These are phyloP conservation scores for Gossypium laxum DNA, from an alignment of 441 rosid species.

Conservation along the genomic window DNA sequence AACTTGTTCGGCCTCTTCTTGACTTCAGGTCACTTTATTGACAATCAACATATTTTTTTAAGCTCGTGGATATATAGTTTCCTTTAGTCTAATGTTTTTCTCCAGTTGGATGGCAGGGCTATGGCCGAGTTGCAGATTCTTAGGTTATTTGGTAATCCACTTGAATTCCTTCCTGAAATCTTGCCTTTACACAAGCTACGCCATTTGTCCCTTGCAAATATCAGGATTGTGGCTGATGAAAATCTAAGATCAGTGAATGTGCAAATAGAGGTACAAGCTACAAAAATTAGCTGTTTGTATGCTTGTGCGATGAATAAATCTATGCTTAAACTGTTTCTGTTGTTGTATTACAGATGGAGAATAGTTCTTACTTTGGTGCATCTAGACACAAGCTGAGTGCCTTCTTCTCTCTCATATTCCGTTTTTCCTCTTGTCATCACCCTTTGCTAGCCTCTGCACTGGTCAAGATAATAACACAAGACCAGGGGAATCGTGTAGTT, in stretches of 20 bases:
- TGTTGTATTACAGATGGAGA: conserved; percentile 60
- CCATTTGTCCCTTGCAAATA: conserved; percentile 82
- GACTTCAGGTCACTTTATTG: conserved; percentile 76
- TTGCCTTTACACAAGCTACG: conserved; percentile 77
- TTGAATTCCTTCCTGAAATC: conserved; percentile 95
- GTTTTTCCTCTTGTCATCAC: conserved; percentile 95
- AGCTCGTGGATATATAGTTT: conserved; percentile 12
- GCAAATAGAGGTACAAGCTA: conserved; percentile 65
- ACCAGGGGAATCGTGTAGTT: conserved; percentile 72
- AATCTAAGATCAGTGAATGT: conserved; percentile 78
- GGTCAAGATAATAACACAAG: conserved; percentile 93
- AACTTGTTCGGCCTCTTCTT: conserved; percentile 87
- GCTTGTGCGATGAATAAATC: conserved; percentile 9
- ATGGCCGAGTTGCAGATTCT: conserved; percentile 77
- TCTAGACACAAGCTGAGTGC: conserved; percentile 92
- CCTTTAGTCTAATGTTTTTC: conserved; percentile 29
- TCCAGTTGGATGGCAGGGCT: conserved; percentile 60
- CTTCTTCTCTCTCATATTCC: conserved; percentile 91
- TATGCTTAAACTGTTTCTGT: conserved; percentile 11
- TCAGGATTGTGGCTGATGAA: conserved; percentile 83
- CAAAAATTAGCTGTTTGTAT: conserved; percentile 8
- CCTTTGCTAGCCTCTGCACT: conserved; percentile 91
- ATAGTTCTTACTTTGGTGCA: conserved; percentile 83
- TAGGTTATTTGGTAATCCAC: conserved; percentile 87
- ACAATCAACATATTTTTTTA: conserved; percentile 14